phyloP scores from a whole-genome alignment of 164 flowering plant species.

The Nymphaea thermarum region DNA sequence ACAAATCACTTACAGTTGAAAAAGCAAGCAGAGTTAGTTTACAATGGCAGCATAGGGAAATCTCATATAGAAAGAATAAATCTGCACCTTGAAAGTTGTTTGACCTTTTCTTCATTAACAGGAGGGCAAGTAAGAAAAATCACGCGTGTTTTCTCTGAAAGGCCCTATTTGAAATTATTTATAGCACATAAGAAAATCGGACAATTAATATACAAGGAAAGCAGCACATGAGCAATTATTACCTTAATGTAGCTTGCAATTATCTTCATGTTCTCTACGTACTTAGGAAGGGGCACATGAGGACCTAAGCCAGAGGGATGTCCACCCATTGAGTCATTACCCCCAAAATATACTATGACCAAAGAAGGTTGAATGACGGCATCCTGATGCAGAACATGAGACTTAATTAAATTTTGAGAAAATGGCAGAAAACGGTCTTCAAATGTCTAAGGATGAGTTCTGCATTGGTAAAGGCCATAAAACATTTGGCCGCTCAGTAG shows the following conservation, averaged over 20 bases:
- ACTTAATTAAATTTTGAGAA: too few species aligned
- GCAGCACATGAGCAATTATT: background rate
- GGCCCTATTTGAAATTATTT: constrained; percentile 35
- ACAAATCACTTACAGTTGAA: constrained; percentile 19
- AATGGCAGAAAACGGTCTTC: too few species aligned
- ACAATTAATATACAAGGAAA: background rate
- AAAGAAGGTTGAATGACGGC: constrained; percentile 66
- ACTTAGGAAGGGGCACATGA: constrained; percentile 88
- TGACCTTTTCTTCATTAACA: constrained; percentile 48
- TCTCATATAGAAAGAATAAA: background rate
- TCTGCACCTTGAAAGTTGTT: constrained; percentile 39
- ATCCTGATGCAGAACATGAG: constrained; percentile 30
- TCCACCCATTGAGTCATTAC: constrained; percentile 89
- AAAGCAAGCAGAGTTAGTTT: constrained; percentile 1
- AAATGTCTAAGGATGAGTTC: too few species aligned
- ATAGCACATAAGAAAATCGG: background rate
- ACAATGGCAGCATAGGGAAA: background rate
- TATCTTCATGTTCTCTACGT: constrained; percentile 67
- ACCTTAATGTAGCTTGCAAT: constrained; percentile 70
- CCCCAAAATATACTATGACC: constrained; percentile 90
- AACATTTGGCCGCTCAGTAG: too few species aligned
- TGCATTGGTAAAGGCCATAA: too few species aligned
- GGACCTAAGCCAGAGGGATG: constrained; percentile 88
- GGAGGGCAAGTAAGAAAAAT: constrained; percentile 28
- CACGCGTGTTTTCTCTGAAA: constrained; percentile 40